Conservation (phyloP, 495 filamentous ascomycete species). For the Penicillium bovifimosum region DNA sequence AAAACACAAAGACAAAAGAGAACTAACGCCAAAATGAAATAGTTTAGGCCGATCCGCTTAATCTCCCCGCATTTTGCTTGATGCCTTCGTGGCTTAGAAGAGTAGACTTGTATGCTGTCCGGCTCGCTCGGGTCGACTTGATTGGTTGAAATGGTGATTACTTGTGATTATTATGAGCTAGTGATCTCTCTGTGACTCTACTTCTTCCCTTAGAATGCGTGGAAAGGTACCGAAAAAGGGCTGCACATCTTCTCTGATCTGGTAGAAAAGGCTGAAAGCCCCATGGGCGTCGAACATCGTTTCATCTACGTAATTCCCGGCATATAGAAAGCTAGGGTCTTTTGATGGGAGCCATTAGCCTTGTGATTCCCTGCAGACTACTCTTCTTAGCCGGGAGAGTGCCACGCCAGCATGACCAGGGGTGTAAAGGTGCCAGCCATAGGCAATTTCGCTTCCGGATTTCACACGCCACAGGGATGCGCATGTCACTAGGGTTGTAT, state of each 20-base stretch:
- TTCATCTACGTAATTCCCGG: conserved; percentile 9
- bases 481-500: not conserved
- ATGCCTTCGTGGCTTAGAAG: not conserved
- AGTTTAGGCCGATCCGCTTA: conserved; percentile 20
- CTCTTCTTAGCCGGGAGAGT: conserved; percentile 3
- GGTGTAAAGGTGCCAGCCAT: conserved; percentile 8
- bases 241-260: not conserved
- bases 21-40: conserved; percentile 11
- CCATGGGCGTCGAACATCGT: not conserved
- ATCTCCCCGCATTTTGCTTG: conserved; percentile 22
- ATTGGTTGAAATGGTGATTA: too few species aligned
- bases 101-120: not conserved
- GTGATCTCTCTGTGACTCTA: not conserved
- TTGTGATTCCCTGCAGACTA: conserved; percentile 3
- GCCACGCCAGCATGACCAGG: conserved; percentile 16
- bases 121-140: not conserved
- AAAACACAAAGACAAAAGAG: conserved; percentile 2
- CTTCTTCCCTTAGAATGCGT: not conserved
- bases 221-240: not conserved
- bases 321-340: conserved; percentile 7
- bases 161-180: not conserved
- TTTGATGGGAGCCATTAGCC: not conserved
- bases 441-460: conserved; percentile 13
- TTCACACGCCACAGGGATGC: conserved; percentile 11
- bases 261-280: not conserved